Conservation (phyloP, 768 basidiomycete species). For the Pulveroboletus sp. region DNA sequence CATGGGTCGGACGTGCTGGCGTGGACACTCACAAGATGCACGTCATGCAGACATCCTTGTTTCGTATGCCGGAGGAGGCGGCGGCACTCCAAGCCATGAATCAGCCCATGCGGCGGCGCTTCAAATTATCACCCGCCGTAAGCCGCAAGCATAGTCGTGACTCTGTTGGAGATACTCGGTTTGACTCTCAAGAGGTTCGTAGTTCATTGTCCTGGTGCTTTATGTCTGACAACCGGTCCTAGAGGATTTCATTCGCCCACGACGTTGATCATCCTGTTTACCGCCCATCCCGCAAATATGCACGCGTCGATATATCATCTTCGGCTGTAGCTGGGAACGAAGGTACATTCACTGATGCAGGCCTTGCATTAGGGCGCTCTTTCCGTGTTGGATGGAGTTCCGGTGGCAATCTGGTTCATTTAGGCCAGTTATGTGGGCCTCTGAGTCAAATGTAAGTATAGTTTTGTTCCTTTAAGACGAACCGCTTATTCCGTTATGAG, state of each 20-base stretch:
- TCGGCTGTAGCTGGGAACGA: conserved; percentile 66
- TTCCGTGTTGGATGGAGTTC: conserved; percentile 92
- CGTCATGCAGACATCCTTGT: conserved; percentile 89
- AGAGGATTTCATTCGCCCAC: conserved; percentile 80
- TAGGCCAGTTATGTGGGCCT: conserved; percentile 69
- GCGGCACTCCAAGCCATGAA: conserved; percentile 56
- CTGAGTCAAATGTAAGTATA: conserved; percentile 46
- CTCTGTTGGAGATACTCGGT: conserved; percentile 66
- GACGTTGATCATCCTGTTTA: conserved; percentile 62
- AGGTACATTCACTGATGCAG: conserved; percentile 69
- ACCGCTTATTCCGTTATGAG: conserved; percentile 5
- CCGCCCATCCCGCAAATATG: conserved; percentile 76
- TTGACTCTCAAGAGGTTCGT: conserved; percentile 58
- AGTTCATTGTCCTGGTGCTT: conserved; percentile 1
- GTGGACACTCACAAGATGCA: conserved; percentile 87
- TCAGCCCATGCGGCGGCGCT: conserved; percentile 34
- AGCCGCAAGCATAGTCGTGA: conserved; percentile 75
- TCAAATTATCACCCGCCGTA: conserved; percentile 35
- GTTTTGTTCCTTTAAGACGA: conserved; percentile 1
- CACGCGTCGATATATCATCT: conserved; percentile 62
- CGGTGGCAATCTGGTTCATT: conserved; percentile 65
- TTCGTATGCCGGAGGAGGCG: conserved; percentile 71
- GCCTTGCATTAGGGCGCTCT: conserved; percentile 78
- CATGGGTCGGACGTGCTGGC: conserved; percentile 69
- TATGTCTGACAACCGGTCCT: conserved; percentile 4